Base-by-base conservation (phyloP, 2,329 filamentous ascomycete genomes). In the Aspergillus calidoustus region DNA sequence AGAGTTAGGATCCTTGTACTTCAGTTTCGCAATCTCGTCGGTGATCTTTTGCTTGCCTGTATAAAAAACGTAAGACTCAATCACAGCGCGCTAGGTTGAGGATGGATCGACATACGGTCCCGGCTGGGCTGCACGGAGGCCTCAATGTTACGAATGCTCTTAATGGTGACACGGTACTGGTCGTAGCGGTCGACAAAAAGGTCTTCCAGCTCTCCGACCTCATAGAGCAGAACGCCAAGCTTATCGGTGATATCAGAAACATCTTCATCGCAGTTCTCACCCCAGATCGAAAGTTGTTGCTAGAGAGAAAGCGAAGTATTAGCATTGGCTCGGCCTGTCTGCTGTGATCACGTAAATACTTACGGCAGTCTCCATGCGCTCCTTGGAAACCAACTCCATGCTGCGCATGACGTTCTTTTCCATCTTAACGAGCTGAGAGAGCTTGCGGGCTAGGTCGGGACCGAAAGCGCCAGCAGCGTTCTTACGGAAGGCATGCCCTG, bases 401-500 rank as follows among this genome's bases (percentile, higher is more conserved):
- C 93, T 97, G 79, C 95, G 92, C 95, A 99, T 99, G 60, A 97
- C 92, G 77, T 99, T 98, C 89, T 99, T 99, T 83, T 99, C 95
- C 95, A 99, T 99, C 87, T 99, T 99, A 66, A 99, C 95, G 57
- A 99, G 87, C 82, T 96, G 92, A 46, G 93, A 92, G 65, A 99
- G 89, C 86, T 99, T 99, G 87, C 97, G 97, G 62, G 95, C 91
- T 62, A 99, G 89, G 73, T 99, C 95, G 61, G 93, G 88, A 41
- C 88, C 88, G 72, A 84, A 84, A 62, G 82, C 81, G 44, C 82
- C 82, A 25, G 82, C 82, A 55, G 82, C 76, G 50, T 80, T 78
- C 70, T 83, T 83, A 63, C 82, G 80, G 72, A 84, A 83, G 47
- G 84, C 86, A 83, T 91, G 87, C 74, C 89, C 89, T 89, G 44